Evolutionary conservation across 345 rosid species (phyloP).

Genomic region (Populus tremula): DNA sequence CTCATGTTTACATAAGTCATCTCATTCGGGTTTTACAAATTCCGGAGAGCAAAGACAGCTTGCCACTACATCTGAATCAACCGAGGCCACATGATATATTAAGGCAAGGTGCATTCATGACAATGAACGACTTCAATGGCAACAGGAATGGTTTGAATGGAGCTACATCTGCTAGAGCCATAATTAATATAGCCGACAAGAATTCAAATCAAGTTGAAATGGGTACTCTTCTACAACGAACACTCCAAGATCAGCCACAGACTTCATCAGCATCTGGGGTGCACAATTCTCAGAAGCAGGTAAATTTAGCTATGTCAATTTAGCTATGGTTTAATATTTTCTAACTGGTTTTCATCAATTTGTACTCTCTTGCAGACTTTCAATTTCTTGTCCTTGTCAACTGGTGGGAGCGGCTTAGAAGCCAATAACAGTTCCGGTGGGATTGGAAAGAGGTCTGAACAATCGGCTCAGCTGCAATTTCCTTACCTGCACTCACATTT

Average conservation of each 20-base stretch:
- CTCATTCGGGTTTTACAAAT: constrained; percentile 49
- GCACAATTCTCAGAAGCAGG: constrained; percentile 46
- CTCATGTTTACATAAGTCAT: constrained; percentile 62
- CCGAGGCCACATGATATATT: constrained; percentile 34
- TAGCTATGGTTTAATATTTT: background rate
- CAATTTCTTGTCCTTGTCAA: constrained; percentile 59
- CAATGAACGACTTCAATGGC: constrained; percentile 21
- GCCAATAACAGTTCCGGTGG: constrained; percentile 16
- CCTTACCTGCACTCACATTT: constrained; percentile 34
- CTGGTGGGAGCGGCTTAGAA: constrained; percentile 34
- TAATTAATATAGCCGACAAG: constrained; percentile 13
- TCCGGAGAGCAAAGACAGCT: constrained; percentile 34
- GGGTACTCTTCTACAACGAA: constrained; percentile 21
- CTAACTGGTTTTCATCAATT: constrained; percentile 18
- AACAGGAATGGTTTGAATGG: constrained; percentile 26
- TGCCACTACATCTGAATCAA: constrained; percentile 19
- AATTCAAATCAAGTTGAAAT: constrained; percentile 27
- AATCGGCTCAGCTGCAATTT: constrained; percentile 32
- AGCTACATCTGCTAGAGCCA: constrained; percentile 5
- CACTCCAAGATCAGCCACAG: constrained; percentile 30
- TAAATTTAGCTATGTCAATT: constrained; percentile 13
- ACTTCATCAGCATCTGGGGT: constrained; percentile 17
- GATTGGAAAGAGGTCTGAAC: constrained; percentile 29
- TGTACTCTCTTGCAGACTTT: constrained; percentile 43
- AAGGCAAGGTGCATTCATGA: constrained; percentile 28